Conservation (phyloP, 2,329 filamentous ascomycete genomes). For the Byssothecium circinans region DNA sequence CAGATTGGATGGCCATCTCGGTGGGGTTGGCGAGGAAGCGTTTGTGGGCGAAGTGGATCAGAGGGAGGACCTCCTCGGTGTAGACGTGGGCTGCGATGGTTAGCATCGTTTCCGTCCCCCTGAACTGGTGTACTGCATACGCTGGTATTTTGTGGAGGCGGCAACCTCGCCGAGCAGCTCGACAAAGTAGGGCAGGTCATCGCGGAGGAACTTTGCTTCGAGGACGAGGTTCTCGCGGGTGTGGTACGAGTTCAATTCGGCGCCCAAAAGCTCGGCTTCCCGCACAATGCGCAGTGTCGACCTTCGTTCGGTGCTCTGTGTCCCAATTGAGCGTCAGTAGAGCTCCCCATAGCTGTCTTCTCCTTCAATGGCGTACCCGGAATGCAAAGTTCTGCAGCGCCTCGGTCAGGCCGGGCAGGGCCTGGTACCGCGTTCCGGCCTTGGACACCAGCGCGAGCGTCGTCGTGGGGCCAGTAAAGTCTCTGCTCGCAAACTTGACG, state of each 20-base stretch:
- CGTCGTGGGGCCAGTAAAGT: constrained; percentile 83
- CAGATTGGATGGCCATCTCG: constrained; percentile 80
- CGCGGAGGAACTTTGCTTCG: constrained; percentile 90
- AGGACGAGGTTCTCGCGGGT: constrained; percentile 91
- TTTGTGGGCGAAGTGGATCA: constrained; percentile 77
- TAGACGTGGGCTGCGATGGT: constrained; percentile 74
- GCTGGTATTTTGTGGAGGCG: constrained; percentile 80
- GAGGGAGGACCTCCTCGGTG: constrained; percentile 79
- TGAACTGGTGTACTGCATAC: constrained; percentile 43
- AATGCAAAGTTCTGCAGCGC: constrained; percentile 95
- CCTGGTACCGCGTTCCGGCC: constrained; percentile 91
- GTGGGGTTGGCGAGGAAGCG: constrained; percentile 64
- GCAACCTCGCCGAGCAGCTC: constrained; percentile 93
- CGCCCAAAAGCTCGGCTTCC: constrained; percentile 93
- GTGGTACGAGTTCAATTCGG: constrained; percentile 83
- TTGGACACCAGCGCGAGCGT: constrained; percentile 91
- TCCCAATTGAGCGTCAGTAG: constrained; percentile 33
- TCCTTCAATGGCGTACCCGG: constrained; percentile 65
- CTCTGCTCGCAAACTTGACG: constrained; percentile 89
- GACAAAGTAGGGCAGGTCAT: constrained; percentile 95
- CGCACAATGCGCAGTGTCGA: constrained; percentile 90
- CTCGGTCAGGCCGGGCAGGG: constrained; percentile 83
- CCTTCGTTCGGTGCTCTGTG: constrained; percentile 82
- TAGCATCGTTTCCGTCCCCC: constrained; percentile 10
- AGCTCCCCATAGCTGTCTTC: constrained; percentile 14